Base-by-base conservation (phyloP, 805 yeast species). In the Ogataea angusta region DNA sequence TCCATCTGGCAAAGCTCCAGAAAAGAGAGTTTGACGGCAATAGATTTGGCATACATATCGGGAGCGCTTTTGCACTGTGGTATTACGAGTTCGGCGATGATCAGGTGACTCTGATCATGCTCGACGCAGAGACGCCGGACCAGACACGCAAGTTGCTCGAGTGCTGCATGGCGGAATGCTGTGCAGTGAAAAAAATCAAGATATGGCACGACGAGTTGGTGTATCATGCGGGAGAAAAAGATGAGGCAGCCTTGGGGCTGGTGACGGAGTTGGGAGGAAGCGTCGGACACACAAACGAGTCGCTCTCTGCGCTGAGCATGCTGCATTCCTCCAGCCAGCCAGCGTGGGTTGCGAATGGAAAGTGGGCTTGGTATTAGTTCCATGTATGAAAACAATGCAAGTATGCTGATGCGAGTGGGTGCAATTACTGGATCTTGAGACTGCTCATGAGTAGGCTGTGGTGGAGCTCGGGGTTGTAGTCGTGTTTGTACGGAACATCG, bases 1-100 rank as follows among this genome's bases (percentile, higher is more conserved):
- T 48, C 4, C 41, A 57, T 26, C 32, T 52, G 13, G 29, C 43
- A 10, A 40, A 27, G n/a, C 16, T 36, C 13, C 24, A 36, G 5
- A 14, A 30, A 15, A 14, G 32, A 10, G 32, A 35, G 10, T 32
- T 24, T 14, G 14, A 38, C n/a, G 29, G 18, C 8, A 27, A 38
- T 24, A n/a, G 23, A 17, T 33, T 41, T 33, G 52, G 57, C 19
- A 6, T 46, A 22, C 16, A 36, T 12, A 42, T 47, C 23, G 34
- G 38, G 10, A 43, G 42, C 14, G 15, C 45, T 1, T 74, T 69
- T 47, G 54, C 69, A 7, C 48, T 69, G 12, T 76, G 78, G 78
- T 63, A 60, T 32, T 73, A 69, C 38, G 69, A 70, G 31, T 43
- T 40, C 24, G 30, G 34, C 8, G 37, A 34, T 3, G 43, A 48